A percentile compares a stretch with the other conserved stretches of the same genome.
Conservation (phyloP, 805 yeast genomes). For the Tetrapisispora namnaoensis region DNA sequence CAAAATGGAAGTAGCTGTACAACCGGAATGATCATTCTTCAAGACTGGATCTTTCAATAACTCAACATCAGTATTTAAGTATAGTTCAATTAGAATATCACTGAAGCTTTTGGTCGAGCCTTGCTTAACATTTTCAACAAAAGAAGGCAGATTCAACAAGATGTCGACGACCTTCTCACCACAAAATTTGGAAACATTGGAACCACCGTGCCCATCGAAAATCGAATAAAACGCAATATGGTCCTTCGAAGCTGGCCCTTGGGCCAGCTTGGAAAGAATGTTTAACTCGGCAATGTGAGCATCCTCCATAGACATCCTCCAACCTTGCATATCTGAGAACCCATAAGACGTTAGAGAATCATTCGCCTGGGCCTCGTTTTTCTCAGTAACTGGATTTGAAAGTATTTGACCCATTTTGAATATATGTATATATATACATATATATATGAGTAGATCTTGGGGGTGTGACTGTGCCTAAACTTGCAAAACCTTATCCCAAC, state of each 20-base stretch:
- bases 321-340: slow-evolving; percentile 94
- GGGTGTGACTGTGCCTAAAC: neutral
- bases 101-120: slow-evolving; percentile 42
- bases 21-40: slow-evolving; percentile 83
- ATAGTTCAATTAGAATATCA: slow-evolving; percentile 75
- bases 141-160: slow-evolving; percentile 52
- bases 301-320: slow-evolving; percentile 98
- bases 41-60: slow-evolving; percentile 59
- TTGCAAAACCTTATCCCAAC: too few species aligned
- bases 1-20: slow-evolving; percentile 88
- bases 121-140: slow-evolving; percentile 10
- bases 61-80: slow-evolving; percentile 74
- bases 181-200: slow-evolving; percentile 77
- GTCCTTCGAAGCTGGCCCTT: slow-evolving; percentile 23
- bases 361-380: slow-evolving; percentile 56
- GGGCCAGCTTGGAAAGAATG: slow-evolving; percentile 11
- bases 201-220: slow-evolving; percentile 98
- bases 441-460: neutral
- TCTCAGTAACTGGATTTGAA: slow-evolving; percentile 80
- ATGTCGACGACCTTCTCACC: slow-evolving; percentile 70
- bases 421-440: neutral
- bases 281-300: slow-evolving; percentile 57
- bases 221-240: slow-evolving; percentile 82
- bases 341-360: slow-evolving; percentile 72
- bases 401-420: slow-evolving; percentile 88